Conservation (phyloP, 208 protist genomes). For the Crithidia fasciculata region DNA sequence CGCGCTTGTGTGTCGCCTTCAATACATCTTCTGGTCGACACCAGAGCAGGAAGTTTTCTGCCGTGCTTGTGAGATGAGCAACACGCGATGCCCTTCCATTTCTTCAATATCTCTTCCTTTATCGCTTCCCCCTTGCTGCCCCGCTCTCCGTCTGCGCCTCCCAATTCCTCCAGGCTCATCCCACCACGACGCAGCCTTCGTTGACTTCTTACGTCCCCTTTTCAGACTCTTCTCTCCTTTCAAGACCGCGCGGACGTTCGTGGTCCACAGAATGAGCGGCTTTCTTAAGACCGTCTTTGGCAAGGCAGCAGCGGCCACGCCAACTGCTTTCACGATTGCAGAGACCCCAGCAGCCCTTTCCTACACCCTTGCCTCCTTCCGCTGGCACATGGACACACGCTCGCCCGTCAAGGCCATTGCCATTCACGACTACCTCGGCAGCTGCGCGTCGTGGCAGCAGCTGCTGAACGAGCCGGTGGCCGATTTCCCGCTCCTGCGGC, state of each 20-base stretch:
- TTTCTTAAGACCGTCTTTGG: slow-evolving; percentile 39
- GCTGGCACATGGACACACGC: slow-evolving; percentile 84
- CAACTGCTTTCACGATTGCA: slow-evolving; percentile 14
- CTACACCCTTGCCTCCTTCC: slow-evolving; percentile 70
- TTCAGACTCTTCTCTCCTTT: not conserved
- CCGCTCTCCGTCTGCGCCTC: no score
- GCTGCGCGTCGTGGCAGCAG: slow-evolving; percentile 63
- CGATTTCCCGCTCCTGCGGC: slow-evolving; percentile 44
- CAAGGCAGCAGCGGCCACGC: slow-evolving; percentile 4
- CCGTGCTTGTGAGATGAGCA: no score
- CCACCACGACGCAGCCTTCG: no score
- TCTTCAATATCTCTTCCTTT: no score
- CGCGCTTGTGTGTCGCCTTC: no score
- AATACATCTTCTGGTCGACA: no score
- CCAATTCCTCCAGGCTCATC: no score
- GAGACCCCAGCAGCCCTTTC: slow-evolving; percentile 40
- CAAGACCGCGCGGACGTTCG: not conserved
- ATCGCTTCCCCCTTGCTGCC: no score
- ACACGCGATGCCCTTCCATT: no score
- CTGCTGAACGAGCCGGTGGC: slow-evolving; percentile 51
- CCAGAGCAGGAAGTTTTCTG: no score
- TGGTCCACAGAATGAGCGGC: slow-evolving; percentile 20
- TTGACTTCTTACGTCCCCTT: not conserved
- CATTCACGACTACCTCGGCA: slow-evolving; percentile 80
- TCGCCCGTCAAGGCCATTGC: slow-evolving; percentile 66